These are phyloP conservation scores for Chlamydomonas reinhardtii DNA, from an alignment of 163 green algal species.

Conservation along the genomic window DNA sequence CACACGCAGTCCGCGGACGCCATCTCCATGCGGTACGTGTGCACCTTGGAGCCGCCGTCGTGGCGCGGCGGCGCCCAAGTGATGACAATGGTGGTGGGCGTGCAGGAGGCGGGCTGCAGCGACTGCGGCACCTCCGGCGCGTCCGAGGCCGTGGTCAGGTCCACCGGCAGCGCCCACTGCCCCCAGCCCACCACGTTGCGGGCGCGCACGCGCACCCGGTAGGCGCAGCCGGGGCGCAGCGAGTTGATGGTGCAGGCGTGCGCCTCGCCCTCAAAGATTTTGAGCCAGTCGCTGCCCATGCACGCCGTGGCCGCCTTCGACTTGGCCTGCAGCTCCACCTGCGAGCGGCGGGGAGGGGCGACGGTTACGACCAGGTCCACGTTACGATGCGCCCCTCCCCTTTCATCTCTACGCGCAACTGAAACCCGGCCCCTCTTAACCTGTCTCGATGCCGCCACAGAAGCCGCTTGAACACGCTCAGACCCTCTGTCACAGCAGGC, in stretches of 20 bases:
- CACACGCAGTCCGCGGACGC: constrained; percentile 33
- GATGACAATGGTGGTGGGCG: constrained; percentile 57
- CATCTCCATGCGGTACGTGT: constrained; percentile 74
- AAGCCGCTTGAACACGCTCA: too few species aligned
- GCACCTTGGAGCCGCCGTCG: constrained; percentile 70
- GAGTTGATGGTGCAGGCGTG: constrained; percentile 68
- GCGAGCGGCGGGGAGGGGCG: not conserved
- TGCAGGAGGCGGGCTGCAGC: constrained; percentile 39
- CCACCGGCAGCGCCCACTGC: constrained; percentile 52
- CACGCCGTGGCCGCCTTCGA: constrained; percentile 57
- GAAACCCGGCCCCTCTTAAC: too few species aligned
- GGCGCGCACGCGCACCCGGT: constrained; percentile 68
- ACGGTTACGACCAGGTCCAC: not conserved
- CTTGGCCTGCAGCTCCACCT: constrained; percentile 77
- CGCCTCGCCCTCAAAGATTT: constrained; percentile 69
- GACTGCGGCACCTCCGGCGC: constrained; percentile 64
- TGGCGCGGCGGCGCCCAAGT: constrained; percentile 67
- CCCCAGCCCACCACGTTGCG: constrained; percentile 64
- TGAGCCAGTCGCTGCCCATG: constrained; percentile 74
- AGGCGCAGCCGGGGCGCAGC: constrained; percentile 76
- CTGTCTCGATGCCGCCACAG: too few species aligned
- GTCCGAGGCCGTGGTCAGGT: constrained; percentile 66
- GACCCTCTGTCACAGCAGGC: too few species aligned
- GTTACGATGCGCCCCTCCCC: too few species aligned
- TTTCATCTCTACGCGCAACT: too few species aligned